Conservation (phyloP, 176 grass and related monocot genomes). For the Saccharum spontaneum region DNA sequence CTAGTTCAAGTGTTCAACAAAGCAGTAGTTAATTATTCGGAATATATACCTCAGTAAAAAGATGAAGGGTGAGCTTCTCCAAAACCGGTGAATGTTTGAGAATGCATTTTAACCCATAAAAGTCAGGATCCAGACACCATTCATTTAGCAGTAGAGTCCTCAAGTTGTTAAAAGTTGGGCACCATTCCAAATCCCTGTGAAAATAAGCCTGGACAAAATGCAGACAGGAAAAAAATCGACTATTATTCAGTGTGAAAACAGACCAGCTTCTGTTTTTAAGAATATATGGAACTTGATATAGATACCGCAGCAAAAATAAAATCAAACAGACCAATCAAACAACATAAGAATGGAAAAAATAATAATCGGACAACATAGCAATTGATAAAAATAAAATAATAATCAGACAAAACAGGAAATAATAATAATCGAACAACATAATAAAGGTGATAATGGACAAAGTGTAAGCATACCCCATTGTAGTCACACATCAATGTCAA, state of each 20-base stretch:
- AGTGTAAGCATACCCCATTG: not conserved
- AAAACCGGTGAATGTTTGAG: not conserved
- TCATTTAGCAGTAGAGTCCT: not conserved
- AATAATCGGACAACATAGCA: not conserved
- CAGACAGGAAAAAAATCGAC: not conserved
- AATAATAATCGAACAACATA: not conserved
- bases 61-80: not conserved
- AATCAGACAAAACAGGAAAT: no score
- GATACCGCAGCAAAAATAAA: not conserved
- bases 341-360: not conserved
- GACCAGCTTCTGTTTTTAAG: not conserved
- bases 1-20: not conserved
- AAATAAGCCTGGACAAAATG: not conserved
- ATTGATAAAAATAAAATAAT: not conserved
- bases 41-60: slow-evolving; percentile 16
- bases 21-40: not conserved
- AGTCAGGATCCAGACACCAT: not conserved
- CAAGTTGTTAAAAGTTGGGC: not conserved
- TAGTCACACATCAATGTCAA: not conserved
- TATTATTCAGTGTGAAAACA: not conserved
- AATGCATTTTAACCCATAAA: not conserved
- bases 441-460: not conserved
- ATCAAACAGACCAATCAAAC: not conserved
- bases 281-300: not conserved
- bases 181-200: not conserved